Evolutionary conservation across 2,329 filamentous ascomycete genomes (phyloP).

Genomic region (Lecanicillium sp.): DNA sequence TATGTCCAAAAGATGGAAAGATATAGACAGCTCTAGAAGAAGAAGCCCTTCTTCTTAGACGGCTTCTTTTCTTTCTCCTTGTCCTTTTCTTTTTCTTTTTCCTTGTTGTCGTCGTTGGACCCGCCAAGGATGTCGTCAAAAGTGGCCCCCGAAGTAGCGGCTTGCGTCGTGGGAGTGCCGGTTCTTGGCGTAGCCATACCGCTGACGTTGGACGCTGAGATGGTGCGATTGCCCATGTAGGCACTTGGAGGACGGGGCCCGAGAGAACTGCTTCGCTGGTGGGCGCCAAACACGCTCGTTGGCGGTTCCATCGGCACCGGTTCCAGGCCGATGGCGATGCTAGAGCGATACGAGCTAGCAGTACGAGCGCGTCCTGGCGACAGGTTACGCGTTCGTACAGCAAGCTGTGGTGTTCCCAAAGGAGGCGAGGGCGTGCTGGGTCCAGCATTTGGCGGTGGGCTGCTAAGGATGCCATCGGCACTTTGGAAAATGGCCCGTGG

Average conservation of each 20-base stretch:
- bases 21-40: slow-evolving; percentile 5
- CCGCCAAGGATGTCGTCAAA: slow-evolving; percentile 44
- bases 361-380: slow-evolving; percentile 30
- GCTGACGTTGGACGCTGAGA: slow-evolving; percentile 31
- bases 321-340: slow-evolving; percentile 38
- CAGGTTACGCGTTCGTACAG: slow-evolving; percentile 33
- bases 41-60: slow-evolving; percentile 23
- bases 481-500: slow-evolving; percentile 31
- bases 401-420: slow-evolving; percentile 24
- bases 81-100: too few species aligned
- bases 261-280: slow-evolving; percentile 31
- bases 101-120: slow-evolving; percentile 23
- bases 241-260: slow-evolving; percentile 29
- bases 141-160: slow-evolving; percentile 31
- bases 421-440: slow-evolving; percentile 25
- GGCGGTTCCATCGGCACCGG: slow-evolving; percentile 35
- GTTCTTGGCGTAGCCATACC: slow-evolving; percentile 19
- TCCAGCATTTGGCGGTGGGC: slow-evolving; percentile 17
- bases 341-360: slow-evolving; percentile 33
- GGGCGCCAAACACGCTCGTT: slow-evolving; percentile 19
- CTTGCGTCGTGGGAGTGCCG: slow-evolving; percentile 18
- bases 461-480: slow-evolving; percentile 22
- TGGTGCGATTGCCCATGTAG: slow-evolving; percentile 27
- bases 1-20: not conserved
- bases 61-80: slow-evolving; percentile 36